A percentile compares a stretch with the other conserved stretches of the same genome.
Evolutionary conservation across 1,139 yeast genomes (phyloP).

Genomic region (Candida labiduridarum): DNA sequence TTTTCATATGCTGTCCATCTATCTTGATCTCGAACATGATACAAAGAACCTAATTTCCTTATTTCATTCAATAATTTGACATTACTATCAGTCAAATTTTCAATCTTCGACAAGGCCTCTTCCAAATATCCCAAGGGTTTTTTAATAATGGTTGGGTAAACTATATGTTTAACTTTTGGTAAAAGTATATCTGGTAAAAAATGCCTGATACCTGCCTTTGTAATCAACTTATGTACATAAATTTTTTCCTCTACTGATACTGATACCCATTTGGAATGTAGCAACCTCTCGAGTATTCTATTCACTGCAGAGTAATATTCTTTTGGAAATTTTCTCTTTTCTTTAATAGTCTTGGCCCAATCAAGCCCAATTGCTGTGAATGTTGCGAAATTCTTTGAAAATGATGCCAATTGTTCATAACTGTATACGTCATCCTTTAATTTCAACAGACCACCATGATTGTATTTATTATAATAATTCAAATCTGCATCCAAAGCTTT

Average conservation of each 20-base stretch:
- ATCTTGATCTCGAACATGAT: conserved; percentile 7
- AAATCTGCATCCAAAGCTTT: conserved; percentile 36
- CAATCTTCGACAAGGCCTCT: conserved; percentile 19
- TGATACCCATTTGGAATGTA: conserved; percentile 29
- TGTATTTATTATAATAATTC: conserved; percentile 36
- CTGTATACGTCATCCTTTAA: too few species aligned
- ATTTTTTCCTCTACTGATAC: conserved; percentile 16
- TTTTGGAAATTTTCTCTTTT: conserved; percentile 3
- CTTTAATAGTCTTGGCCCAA: conserved; percentile 3
- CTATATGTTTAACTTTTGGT: conserved; percentile 11
- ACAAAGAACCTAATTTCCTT: conserved; percentile 21
- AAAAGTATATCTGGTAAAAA: conserved; percentile 27
- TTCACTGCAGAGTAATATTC: conserved; percentile 11
- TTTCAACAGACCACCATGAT: conserved; percentile 20
- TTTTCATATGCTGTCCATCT: neutral
- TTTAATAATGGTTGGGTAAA: conserved; percentile 21
- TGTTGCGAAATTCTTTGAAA: conserved; percentile 9
- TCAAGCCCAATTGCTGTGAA: neutral
- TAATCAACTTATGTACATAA: conserved; percentile 27
- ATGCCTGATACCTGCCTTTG: conserved; percentile 34
- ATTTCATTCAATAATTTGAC: conserved; percentile 22
- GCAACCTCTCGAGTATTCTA: conserved; percentile 26
- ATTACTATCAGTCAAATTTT: conserved; percentile 20
- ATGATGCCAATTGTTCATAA: too few species aligned
- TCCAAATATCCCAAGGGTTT: conserved; percentile 27